phyloP scores from a whole-genome alignment of 83 land plant species.

The Diphasiastrum complanatum region DNA sequence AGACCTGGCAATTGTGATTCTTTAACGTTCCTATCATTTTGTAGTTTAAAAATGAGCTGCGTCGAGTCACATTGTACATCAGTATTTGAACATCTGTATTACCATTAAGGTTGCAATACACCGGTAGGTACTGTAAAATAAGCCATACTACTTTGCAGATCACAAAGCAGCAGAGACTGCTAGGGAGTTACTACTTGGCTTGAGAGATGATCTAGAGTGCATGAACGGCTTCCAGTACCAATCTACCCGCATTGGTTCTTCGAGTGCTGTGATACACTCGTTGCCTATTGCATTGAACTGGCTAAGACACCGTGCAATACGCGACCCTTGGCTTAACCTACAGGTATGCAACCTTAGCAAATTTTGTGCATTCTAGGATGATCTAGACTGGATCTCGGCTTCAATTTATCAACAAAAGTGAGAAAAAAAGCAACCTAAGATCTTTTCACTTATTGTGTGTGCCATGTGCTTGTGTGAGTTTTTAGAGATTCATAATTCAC shows the following conservation, averaged over 20 bases:
- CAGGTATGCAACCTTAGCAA: constrained; percentile 10
- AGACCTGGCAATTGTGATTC: too few species aligned
- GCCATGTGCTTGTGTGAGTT: background rate
- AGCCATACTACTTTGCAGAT: too few species aligned
- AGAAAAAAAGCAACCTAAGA: too few species aligned
- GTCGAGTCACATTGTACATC: too few species aligned
- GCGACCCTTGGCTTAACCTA: constrained; percentile 24
- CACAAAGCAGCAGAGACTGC: background rate
- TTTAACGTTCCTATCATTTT: too few species aligned
- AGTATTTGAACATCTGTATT: too few species aligned
- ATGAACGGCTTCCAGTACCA: constrained; percentile 1
- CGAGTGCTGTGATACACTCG: constrained; percentile 42
- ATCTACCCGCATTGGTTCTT: constrained; percentile 18
- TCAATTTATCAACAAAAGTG: constrained; percentile 3
- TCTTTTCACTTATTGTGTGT: background rate
- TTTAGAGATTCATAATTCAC: background rate
- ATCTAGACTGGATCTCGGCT: background rate
- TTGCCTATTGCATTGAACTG: constrained; percentile 37
- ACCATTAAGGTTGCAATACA: too few species aligned
- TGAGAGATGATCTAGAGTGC: constrained; percentile 5
- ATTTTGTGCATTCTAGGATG: background rate
- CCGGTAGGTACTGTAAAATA: too few species aligned
- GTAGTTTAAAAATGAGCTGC: too few species aligned
- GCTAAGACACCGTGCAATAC: constrained; percentile 24
- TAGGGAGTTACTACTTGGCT: constrained; percentile 10